Evolutionary conservation across 176 grass and related monocot species (phyloP).

Genomic region (Guadua angustifolia): DNA sequence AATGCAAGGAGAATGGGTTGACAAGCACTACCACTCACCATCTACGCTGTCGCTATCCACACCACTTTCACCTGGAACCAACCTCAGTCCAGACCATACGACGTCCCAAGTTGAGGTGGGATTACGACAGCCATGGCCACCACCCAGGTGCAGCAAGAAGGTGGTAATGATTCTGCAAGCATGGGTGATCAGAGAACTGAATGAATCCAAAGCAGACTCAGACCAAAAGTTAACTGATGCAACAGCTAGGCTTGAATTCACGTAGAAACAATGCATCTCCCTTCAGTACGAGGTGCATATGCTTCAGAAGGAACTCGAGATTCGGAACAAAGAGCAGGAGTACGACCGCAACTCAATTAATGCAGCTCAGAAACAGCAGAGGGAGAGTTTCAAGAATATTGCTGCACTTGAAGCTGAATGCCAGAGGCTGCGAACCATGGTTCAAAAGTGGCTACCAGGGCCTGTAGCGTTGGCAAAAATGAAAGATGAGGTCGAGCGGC

Average conservation of each 20-base stretch:
- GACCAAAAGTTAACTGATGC: conserved; percentile 56
- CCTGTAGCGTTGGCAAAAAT: conserved; percentile 76
- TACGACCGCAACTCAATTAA: conserved; percentile 61
- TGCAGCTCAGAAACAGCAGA: conserved; percentile 59
- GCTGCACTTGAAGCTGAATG: conserved; percentile 60
- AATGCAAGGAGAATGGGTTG: no score
- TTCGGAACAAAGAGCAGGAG: conserved; percentile 61
- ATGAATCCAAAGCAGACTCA: conserved; percentile 45
- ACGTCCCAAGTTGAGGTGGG: no score
- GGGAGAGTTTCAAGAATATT: conserved; percentile 61
- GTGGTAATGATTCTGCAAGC: no score
- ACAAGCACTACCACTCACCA: no score
- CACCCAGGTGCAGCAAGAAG: no score
- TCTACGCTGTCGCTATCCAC: no score
- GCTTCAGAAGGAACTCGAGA: conserved; percentile 70
- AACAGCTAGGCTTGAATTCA: conserved; percentile 45
- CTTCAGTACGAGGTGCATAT: conserved; percentile 66
- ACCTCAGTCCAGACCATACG: no score
- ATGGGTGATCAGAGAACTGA: conserved; percentile 59
- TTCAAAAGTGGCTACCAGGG: conserved; percentile 65
- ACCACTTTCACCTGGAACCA: no score
- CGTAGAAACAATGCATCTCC: conserved; percentile 61
- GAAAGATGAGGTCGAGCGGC: conserved; percentile 58
- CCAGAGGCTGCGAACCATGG: conserved; percentile 66
- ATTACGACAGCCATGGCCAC: no score